Conservation (phyloP, 768 basidiomycete species). For the Calocybe gangraenosa region DNA sequence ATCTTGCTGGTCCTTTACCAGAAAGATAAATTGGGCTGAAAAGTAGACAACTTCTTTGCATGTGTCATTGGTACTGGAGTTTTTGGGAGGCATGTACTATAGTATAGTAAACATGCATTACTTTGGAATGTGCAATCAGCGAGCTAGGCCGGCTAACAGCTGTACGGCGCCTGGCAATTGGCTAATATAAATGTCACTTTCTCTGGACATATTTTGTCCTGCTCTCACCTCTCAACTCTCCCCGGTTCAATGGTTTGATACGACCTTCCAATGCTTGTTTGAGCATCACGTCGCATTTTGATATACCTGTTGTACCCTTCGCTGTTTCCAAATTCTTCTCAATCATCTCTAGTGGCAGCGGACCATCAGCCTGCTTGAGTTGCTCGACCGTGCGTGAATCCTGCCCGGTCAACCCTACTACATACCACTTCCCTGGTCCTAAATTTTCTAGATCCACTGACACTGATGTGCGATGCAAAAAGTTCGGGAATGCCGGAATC, state of each 20-base stretch:
- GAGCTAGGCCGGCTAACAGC: too few species aligned
- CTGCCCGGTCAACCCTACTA: background rate
- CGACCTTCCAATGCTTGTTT: background rate
- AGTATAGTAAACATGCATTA: too few species aligned
- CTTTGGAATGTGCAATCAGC: too few species aligned
- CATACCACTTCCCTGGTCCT: background rate
- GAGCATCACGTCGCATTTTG: background rate
- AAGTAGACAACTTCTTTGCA: too few species aligned
- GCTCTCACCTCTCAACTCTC: background rate
- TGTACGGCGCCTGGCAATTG: too few species aligned
- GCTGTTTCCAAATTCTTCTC: too few species aligned
- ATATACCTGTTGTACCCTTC: background rate
- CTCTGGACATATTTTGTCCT: too few species aligned
- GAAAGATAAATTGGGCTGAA: too few species aligned
- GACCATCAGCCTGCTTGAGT: background rate
- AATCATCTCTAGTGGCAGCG: background rate
- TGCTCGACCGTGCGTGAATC: background rate
- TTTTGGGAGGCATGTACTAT: too few species aligned
- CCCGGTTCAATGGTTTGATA: background rate
- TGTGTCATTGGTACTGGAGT: too few species aligned
- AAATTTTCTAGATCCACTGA: conserved; percentile 1
- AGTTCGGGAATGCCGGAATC: background rate
- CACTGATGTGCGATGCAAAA: conserved; percentile 2
- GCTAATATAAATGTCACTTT: too few species aligned
- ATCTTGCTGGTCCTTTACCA: too few species aligned